These are phyloP conservation scores for Coemansia sp. DNA, from an alignment of 192 early-diverging fungal species.

Conservation along the genomic window DNA sequence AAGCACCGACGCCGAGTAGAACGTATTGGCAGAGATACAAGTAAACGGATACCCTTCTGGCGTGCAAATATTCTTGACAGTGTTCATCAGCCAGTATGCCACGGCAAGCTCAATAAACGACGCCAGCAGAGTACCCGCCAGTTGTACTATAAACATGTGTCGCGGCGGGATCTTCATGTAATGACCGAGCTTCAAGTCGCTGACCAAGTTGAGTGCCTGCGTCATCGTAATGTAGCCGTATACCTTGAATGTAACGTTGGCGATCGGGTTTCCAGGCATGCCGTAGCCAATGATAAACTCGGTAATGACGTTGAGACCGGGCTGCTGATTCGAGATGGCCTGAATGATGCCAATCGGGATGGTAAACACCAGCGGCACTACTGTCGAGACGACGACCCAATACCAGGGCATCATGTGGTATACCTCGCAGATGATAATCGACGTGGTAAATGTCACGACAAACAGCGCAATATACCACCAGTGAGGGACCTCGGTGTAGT, in stretches of 20 bases:
- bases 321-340: conserved; percentile 76
- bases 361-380: conserved; percentile 66
- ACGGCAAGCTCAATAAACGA: conserved; percentile 73
- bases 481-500: conserved; percentile 75
- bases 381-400: conserved; percentile 68
- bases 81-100: conserved; percentile 69
- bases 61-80: conserved; percentile 64
- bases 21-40: conserved; percentile 63
- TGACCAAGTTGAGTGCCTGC: conserved; percentile 75
- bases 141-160: conserved; percentile 80
- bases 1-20: conserved; percentile 75
- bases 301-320: conserved; percentile 83
- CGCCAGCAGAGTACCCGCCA: conserved; percentile 70
- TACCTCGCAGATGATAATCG: conserved; percentile 51
- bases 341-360: conserved; percentile 84
- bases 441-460: conserved; percentile 40
- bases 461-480: conserved; percentile 73
- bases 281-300: conserved; percentile 86
- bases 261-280: conserved; percentile 78
- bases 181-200: conserved; percentile 76
- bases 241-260: conserved; percentile 87
- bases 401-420: conserved; percentile 68
- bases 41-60: conserved; percentile 69
- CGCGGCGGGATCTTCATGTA: conserved; percentile 88
- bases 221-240: conserved; percentile 77